Base-by-base conservation (phyloP, 2,329 filamentous ascomycete species). In the Esteya vermicola region DNA sequence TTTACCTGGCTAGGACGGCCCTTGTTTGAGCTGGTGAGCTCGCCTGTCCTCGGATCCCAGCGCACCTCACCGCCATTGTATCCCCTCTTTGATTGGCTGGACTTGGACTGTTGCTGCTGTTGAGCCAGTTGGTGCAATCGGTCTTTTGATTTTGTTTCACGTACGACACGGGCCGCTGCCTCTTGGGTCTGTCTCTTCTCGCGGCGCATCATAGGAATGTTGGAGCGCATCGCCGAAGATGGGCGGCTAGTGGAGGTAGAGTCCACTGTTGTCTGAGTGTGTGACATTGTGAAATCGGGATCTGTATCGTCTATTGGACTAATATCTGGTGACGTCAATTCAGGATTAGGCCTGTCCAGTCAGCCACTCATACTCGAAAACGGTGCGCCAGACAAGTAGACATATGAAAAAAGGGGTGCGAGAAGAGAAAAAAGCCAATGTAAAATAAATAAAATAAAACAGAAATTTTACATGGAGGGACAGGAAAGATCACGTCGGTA, bases 11-110 rank as follows among this genome's bases (percentile, higher is more conserved):
- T 68, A 21, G 69, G 60, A 43, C 66, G 71, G 13, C 75, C 75
- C 36, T 61, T 65, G 18, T 65, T 57, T 40, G 61, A 69, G n/a
- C 63, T 67, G 6, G 72, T 78, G 30, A 75, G 72, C 51, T 82
- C 78, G 9, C 75, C 78, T 4, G 78, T 78, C 52, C 71, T 73
- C 36, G 70, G 70, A 57, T 84, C 76, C 77, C 77, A 81, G 47
- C 64, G 61, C 19, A 65, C 66, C 44, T 69, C 63, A 38, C 57
- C 54, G 25, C 52, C 53, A 34, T 55, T 51, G 27, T 50, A 51
- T n/a, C 45, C 44, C 7, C 47, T 46, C 20, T 21, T 42, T 3
- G 45, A 45, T 14, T 38, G 41, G 7, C 36, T 42, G 9, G 36
- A 43, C 18, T 43, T 32, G 26, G 47, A 42, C 26, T 56, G 53